A percentile compares a stretch with the other conserved stretches of the same genome.
Conservation (phyloP, 164 flowering plant genomes). For the Liquidambar formosana region DNA sequence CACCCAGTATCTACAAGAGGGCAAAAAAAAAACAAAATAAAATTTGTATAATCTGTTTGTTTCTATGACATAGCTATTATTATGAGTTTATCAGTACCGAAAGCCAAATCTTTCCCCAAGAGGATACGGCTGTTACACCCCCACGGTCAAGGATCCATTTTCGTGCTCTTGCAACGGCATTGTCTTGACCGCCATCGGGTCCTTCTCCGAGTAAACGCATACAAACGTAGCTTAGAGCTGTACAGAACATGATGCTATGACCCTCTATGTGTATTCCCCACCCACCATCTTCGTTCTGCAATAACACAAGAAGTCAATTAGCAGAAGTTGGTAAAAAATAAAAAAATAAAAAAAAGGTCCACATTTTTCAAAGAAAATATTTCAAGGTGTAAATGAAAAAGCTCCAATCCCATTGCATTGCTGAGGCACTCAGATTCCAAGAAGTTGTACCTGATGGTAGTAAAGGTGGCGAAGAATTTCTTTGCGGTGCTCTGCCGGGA, state of each 20-base stretch:
- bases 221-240: constrained; percentile 24
- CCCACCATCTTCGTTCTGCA: constrained; percentile 35
- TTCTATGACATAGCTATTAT: too few species aligned
- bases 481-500: constrained; percentile 28
- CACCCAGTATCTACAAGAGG: too few species aligned
- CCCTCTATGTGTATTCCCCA: constrained; percentile 46
- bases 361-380: too few species aligned
- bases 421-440: too few species aligned
- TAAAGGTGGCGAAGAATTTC: constrained; percentile 44
- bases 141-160: constrained; percentile 33
- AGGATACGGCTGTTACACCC: constrained; percentile 13
- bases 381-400: too few species aligned
- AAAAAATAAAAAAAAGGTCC: too few species aligned
- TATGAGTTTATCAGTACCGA: neutral
- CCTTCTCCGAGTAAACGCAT: constrained; percentile 22
- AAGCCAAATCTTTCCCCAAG: constrained; percentile 31
- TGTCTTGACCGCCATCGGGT: constrained; percentile 20
- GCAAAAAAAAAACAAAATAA: too few species aligned
- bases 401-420: neutral
- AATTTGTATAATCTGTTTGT: too few species aligned
- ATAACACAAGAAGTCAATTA: too few species aligned
- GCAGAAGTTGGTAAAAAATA: too few species aligned
- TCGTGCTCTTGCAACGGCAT: constrained; percentile 18
- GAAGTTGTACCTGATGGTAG: constrained; percentile 53
- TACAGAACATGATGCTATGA: constrained; percentile 28